Evolutionary conservation across 2,329 filamentous ascomycete species (phyloP), one percentile per base, ranked within the genome.

Genomic region (Talaromyces verruculosus): DNA sequence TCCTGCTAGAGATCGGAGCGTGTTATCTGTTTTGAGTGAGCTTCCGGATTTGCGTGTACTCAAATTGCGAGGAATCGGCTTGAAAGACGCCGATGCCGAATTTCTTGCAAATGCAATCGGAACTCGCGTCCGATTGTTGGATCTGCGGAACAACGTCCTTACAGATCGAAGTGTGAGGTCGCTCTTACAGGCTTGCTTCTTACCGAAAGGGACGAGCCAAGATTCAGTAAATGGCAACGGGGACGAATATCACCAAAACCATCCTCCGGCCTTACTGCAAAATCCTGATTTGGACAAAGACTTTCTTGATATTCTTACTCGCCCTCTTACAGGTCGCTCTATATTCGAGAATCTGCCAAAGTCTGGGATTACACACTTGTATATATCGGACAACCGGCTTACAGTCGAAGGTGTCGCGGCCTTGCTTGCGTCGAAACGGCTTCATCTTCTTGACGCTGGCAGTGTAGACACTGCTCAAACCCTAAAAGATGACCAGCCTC

Each of bases 331-430:
- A 17, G 83, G 82, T 10, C 81, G 83, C 60, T 80, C 86, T 35
- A 82, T 84, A 43, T 82, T 88, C 33, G 85, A 88, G 69, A 82
- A 86, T 68, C 77, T 84, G 1, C 80, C 83, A 25, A 79, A 84
- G 69, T 76, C 79, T 10, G 87, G 87, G 2, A 81, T 88, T 43
- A 88, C 86, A 0, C 86, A 89, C 75, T 75, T 89, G 2, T 87
- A 86, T 70, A 80, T 88, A 15, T 80, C 85, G 3, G 81, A 81
- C 7, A 89, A 88, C 65, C 70, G 76, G 2, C 72, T 88, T 5
- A 86, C 84, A 1, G 81, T 85, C 0, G 84, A 87, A 71, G 85
- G 85, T 0, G 75, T 85, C 5, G 84, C 82, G 3, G 82, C 81
- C 17, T 76, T 88, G 5, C 70, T 88, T 11, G 76, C 81, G 59